Evolutionary conservation across 2,329 filamentous ascomycete genomes (phyloP).

Genomic region (Fusarium gaditjirri): DNA sequence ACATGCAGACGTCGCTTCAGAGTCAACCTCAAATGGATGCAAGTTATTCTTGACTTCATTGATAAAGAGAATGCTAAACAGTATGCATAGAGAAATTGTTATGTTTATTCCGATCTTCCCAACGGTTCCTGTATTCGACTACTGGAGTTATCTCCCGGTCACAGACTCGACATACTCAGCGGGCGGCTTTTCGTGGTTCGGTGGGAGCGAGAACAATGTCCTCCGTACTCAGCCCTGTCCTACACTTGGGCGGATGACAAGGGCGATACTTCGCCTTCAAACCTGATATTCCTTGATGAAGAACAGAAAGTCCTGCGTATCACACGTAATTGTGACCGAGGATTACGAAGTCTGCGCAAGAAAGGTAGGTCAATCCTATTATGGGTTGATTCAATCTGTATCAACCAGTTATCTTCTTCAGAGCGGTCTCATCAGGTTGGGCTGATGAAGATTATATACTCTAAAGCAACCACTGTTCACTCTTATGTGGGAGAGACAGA

Average conservation of each 20-base stretch:
- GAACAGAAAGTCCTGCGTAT: not conserved
- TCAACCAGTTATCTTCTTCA: not conserved
- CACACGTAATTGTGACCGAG: not conserved
- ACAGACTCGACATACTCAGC: not conserved
- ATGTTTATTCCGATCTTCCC: rapidly evolving
- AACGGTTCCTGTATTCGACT: not conserved
- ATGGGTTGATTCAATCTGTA: not conserved
- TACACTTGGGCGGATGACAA: not conserved
- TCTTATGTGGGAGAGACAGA: not conserved
- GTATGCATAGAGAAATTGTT: rapidly evolving
- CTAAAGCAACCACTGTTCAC: not conserved
- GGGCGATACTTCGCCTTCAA: rapidly evolving
- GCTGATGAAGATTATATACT: not conserved
- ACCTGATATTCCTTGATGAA: rapidly evolving
- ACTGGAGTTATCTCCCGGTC: rapidly evolving
- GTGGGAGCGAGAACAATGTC: not conserved
- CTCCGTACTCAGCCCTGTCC: not conserved
- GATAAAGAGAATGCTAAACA: rapidly evolving
- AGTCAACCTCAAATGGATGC: not conserved
- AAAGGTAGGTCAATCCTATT: rapidly evolving
- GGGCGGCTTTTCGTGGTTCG: not conserved
- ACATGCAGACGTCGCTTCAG: rapidly evolving
- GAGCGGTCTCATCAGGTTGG: not conserved
- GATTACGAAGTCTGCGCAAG: rapidly evolving
- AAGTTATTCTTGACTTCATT: rapidly evolving